Evolutionary conservation across 768 basidiomycete species (phyloP).

Genomic region (Kwoniella bestiolae): DNA sequence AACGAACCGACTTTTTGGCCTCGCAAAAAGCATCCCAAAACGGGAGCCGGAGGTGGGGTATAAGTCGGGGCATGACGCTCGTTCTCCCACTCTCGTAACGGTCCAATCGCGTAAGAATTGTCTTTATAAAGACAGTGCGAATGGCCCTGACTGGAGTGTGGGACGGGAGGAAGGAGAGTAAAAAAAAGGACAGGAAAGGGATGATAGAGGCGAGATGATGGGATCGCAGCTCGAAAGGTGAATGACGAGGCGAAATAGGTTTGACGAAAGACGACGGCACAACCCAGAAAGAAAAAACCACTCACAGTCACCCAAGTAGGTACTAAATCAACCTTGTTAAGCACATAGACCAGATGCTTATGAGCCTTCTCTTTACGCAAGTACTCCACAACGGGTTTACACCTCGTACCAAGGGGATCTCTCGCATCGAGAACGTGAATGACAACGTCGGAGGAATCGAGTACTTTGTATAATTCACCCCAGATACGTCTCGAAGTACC

Average conservation of each 20-base stretch:
- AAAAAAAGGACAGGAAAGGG: not conserved
- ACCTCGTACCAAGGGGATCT: constrained; percentile 93
- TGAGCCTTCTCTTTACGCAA: constrained; percentile 94
- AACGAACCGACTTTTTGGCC: constrained; percentile 43
- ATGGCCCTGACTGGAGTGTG: constrained; percentile 62
- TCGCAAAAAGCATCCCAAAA: constrained; percentile 37
- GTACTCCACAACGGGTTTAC: constrained; percentile 89
- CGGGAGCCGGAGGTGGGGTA: constrained; percentile 41
- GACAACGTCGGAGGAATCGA: constrained; percentile 96
- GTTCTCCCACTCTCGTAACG: constrained; percentile 65
- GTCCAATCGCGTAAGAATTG: constrained; percentile 50
- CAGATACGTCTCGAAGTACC: constrained; percentile 95
- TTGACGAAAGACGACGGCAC: not conserved
- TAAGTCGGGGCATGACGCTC: constrained; percentile 53
- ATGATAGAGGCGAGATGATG: too few relatives aligned
- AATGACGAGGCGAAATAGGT: not conserved
- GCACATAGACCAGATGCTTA: constrained; percentile 93
- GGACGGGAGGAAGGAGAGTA: constrained; percentile 31
- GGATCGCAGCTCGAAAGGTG: constrained; percentile 2
- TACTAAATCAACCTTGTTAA: constrained; percentile 98
- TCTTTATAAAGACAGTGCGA: constrained; percentile 36
- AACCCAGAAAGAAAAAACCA: constrained; percentile 34
- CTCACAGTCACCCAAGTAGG: constrained; percentile 98
- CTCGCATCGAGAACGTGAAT: constrained; percentile 94
- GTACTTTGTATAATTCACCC: constrained; percentile 98